These are phyloP conservation scores for Pichia cabralensis DNA, from an alignment of 805 yeast genomes.

Conservation along the genomic window DNA sequence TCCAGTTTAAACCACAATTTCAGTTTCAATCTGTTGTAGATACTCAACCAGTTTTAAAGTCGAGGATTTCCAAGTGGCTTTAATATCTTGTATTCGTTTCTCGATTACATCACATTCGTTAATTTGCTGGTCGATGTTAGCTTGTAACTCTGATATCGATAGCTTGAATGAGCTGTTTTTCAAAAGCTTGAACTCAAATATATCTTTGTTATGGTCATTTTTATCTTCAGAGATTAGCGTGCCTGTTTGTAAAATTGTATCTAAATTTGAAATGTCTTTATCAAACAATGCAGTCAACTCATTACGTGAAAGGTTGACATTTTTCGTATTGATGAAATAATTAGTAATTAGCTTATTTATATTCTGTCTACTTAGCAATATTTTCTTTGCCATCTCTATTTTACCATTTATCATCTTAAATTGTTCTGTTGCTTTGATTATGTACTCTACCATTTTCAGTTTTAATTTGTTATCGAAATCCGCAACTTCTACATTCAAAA, in stretches of 20 bases:
- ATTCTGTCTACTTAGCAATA: slow-evolving; percentile 16
- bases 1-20: slow-evolving; percentile 4
- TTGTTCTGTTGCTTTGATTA: slow-evolving; percentile 15
- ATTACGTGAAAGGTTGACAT: slow-evolving; percentile 14
- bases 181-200: slow-evolving; percentile 17
- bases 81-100: slow-evolving; percentile 12
- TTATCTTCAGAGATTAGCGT: slow-evolving; percentile 11
- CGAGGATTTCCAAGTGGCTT: slow-evolving; percentile 19
- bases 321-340: slow-evolving; percentile 15
- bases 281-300: slow-evolving; percentile 22
- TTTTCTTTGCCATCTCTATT: slow-evolving; percentile 16
- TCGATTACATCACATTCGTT: slow-evolving; percentile 18
- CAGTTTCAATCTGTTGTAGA: slow-evolving; percentile 1
- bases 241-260: slow-evolving; percentile 17
- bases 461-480: slow-evolving; percentile 15
- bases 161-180: slow-evolving; percentile 13
- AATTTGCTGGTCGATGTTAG: slow-evolving; percentile 17
- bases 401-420: slow-evolving; percentile 13
- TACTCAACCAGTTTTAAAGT: slow-evolving; percentile 9
- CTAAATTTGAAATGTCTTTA: slow-evolving; percentile 16
- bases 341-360: slow-evolving; percentile 18
- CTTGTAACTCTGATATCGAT: slow-evolving; percentile 15
- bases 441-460: slow-evolving; percentile 12
- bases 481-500: slow-evolving; percentile 10
- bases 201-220: slow-evolving; percentile 10